Evolutionary conservation across 306 rosid species (phyloP), one percentile per base, ranked within the genome.

Genomic region (Rosa rugosa): DNA sequence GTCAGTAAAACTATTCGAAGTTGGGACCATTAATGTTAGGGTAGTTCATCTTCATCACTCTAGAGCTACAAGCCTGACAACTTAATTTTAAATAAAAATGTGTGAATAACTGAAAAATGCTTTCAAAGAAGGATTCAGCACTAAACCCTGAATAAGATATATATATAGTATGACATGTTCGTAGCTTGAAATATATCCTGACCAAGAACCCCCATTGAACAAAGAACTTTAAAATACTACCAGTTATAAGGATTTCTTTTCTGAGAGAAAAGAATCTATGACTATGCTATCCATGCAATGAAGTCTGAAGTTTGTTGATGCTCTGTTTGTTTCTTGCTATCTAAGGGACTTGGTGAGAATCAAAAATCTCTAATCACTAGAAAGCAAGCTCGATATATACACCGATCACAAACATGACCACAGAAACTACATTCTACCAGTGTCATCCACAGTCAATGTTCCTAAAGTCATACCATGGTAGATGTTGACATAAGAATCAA

Each of bases 261-360:
- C 27, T 41, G 16, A 67, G 17, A 68, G 72, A 69, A 40, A 67
- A n/a, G 17, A 8, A 69, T 44, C 50, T 68, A 69, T n/a, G 54
- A 69, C 53, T 10, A 69, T 42, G 27, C 38, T 10, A 69, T 53
- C 72, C 54, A 10, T 69, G 53, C 73, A 42, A 69, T 69, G 34
- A 69, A n/a, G 53, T 44, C 73, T 20, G 38, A n/a, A 69, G 36
- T 69, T 44, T 67, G 14, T 69, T 44, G 73, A 69, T 69, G 53
- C 73, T 42, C 54, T n/a, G 31, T 41, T 44, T 0, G 8, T 46
- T 45, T 22, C 51, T 67, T 40, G 14, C 22, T 67, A n/a, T 69
- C 36, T 47, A 42, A 12, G 34, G 34, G 20, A 42, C 73, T n/a
- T 44, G 7, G 27, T 44, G 18, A 44, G 38, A 69, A 44, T 44